Evolutionary conservation across 345 rosid species (phyloP), one percentile per base, ranked within the genome.

Genomic region (Mercurialis annua): DNA sequence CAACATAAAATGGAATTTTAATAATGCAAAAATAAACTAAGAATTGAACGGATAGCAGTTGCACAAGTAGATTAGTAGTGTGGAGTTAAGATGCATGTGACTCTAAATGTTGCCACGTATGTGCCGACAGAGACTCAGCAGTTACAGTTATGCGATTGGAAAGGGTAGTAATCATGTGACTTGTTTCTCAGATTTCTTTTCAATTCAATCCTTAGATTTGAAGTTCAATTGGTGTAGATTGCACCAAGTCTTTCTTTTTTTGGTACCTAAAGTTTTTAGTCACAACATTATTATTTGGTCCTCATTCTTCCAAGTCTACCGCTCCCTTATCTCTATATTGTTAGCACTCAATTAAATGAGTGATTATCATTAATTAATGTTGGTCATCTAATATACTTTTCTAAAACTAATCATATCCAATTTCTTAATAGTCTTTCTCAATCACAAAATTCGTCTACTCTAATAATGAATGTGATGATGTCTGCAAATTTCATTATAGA

Each of bases 91-190:
- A 66, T 47, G 75, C 80, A 73, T 76, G 82, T 71, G 84, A 80
- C 71, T 68, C 72, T 68, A 55, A 67, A 55, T 78, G 74, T 62
- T 24, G 80, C 84, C 82, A 75, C 81, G 85, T 82, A 66, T 44
- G 65, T 76, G 77, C 81, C 79, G 79, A 78, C 82, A 81, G 62
- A 55, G 76, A 59, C 40, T 64, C 62, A 27, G 67, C 65, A 62
- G 71, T 59, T 67, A 49, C 55, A 51, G 75, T 69, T 70, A 71
- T 56, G 33, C 71, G 38, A 57, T 63, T 63, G 78, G 81, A 76
- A 58, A 76, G 73, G 62, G 46, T n/a, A 47, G 48, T 66, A 62
- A 68, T 75, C 78, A 77, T 73, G 79, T 75, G 79, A 66, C 44
- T 49, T 58, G 75, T 67, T 49, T 69, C 53, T 47, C 43, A 29